These are phyloP conservation scores for Coccomyxa subellipsoidea DNA, from an alignment of 163 green algal species.

Conservation along the genomic window DNA sequence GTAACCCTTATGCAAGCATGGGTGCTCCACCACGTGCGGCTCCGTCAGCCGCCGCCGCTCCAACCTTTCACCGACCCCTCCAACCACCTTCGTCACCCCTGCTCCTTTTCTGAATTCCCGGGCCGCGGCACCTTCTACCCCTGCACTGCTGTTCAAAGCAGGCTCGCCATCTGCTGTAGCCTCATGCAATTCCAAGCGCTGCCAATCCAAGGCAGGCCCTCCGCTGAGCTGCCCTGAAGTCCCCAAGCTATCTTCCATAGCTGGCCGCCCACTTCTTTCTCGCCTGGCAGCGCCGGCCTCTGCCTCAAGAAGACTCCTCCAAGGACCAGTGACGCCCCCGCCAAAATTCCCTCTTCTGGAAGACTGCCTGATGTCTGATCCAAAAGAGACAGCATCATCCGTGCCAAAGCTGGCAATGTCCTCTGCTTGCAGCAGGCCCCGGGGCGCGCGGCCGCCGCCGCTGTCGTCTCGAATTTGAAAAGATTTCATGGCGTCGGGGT, in stretches of 20 bases:
- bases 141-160: too few relatives aligned
- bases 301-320: not conserved
- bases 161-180: too few relatives aligned
- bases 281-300: not conserved
- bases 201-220: too few relatives aligned
- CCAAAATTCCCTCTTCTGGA: too few relatives aligned
- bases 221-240: too few relatives aligned
- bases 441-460: too few relatives aligned
- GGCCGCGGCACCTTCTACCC: too few relatives aligned
- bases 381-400: not conserved
- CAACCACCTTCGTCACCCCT: not conserved
- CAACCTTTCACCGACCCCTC: not conserved
- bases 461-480: not conserved
- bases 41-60: not conserved
- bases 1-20: conserved; percentile 65
- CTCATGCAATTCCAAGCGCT: too few relatives aligned
- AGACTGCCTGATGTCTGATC: not conserved
- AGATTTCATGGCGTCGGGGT: not conserved
- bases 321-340: not conserved
- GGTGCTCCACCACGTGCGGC: conserved; percentile 37
- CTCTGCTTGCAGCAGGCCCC: not conserved
- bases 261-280: too few relatives aligned
- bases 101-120: too few relatives aligned
- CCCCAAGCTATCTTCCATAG: too few relatives aligned
- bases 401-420: not conserved